A percentile compares a stretch with the other conserved stretches of the same genome.
Evolutionary conservation across 768 basidiomycete genomes (phyloP).

Genomic region (Naematelia encephala): DNA sequence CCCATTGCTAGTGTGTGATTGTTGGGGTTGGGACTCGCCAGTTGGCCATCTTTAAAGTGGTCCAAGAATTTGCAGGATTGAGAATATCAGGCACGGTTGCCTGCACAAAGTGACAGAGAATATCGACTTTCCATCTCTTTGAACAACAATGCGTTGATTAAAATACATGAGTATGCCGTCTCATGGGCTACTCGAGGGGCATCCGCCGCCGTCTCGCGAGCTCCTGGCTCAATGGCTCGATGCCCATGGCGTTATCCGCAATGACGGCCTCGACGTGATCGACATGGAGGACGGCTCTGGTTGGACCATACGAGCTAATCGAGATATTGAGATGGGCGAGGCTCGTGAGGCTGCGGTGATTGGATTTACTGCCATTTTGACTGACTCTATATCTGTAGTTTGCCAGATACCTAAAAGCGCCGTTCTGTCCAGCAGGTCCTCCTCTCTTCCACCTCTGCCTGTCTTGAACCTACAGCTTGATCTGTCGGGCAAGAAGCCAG

Average conservation of each 20-base stretch:
- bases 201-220: slow-evolving; percentile 14
- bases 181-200: slow-evolving; percentile 14
- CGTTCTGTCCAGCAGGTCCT: slow-evolving; percentile 39
- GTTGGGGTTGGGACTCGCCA: no score
- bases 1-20: no score
- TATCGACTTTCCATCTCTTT: no score
- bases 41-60: no score
- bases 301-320: slow-evolving; percentile 16
- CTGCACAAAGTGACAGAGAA: no score
- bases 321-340: slow-evolving; percentile 18
- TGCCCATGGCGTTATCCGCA: slow-evolving; percentile 1
- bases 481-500: slow-evolving; percentile 7
- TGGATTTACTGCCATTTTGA: neutral
- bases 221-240: slow-evolving; percentile 17
- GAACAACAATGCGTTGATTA: no score
- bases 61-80: no score
- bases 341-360: slow-evolving; percentile 11
- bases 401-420: slow-evolving; percentile 36
- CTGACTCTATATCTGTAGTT: slow-evolving; percentile 14
- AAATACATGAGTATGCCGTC: neutral
- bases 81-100: no score
- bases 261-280: slow-evolving; percentile 6
- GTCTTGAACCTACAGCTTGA: neutral
- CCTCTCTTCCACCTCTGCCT: slow-evolving; percentile 14
- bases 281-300: slow-evolving; percentile 24